phyloP scores from a whole-genome alignment of 768 basidiomycete species.

The Mycena filopes region DNA sequence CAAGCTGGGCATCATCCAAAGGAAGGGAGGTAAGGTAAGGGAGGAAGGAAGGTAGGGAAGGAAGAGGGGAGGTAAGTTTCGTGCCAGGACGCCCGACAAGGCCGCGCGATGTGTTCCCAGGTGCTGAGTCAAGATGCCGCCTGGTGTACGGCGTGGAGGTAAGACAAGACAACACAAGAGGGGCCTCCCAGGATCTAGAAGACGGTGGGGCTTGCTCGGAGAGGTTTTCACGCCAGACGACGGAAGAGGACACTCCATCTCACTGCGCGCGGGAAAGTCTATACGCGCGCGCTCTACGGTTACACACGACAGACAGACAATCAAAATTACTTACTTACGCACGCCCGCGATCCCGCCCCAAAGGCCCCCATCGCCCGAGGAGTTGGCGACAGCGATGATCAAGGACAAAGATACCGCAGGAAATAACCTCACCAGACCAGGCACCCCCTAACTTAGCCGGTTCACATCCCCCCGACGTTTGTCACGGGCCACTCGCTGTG shows the following conservation, averaged over 20 bases:
- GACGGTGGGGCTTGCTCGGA: no score
- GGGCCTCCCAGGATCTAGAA: no score
- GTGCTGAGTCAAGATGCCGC: not conserved
- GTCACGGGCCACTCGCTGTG: conserved; percentile 29
- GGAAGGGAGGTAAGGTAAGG: no score
- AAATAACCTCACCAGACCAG: not conserved
- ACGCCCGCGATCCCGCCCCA: conserved; percentile 21
- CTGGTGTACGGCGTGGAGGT: not conserved
- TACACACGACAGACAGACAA: not conserved
- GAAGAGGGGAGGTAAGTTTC: not conserved
- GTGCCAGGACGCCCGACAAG: not conserved
- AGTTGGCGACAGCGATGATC: conserved; percentile 1
- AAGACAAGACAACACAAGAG: no score
- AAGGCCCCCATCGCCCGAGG: conserved; percentile 9
- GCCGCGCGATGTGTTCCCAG: conserved; percentile 15
- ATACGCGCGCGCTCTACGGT: not conserved
- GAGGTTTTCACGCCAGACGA: no score
- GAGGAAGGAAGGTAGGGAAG: no score
- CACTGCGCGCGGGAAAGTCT: not conserved
- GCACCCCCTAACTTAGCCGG: not conserved
- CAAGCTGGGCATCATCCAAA: no score
- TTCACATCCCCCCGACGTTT: conserved; percentile 16
- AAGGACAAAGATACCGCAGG: not conserved
- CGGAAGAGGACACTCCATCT: no score
- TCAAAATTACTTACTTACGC: not conserved